These are phyloP conservation scores for Pseudozyma sp. DNA, from an alignment of 1,284 basidiomycete genomes.

Conservation along the genomic window DNA sequence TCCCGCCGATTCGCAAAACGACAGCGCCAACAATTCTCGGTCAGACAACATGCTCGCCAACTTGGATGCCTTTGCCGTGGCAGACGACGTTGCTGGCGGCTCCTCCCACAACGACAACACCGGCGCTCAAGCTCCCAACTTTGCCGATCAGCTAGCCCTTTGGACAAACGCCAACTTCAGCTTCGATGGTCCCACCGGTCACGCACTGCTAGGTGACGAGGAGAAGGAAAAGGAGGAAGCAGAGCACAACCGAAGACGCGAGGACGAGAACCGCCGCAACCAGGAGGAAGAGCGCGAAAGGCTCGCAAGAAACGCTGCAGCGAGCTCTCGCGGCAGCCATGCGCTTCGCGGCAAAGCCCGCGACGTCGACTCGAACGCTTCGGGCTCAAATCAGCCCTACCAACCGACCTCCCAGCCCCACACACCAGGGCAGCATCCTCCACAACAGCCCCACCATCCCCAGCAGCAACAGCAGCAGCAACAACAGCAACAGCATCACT, in stretches of 20 bases:
- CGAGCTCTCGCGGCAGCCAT: conserved; percentile 46
- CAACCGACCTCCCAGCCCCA: conserved; percentile 31
- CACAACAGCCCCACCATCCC: background rate
- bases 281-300: conserved; percentile 55
- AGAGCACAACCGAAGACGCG: conserved; percentile 52
- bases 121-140: conserved; percentile 48
- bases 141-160: conserved; percentile 66
- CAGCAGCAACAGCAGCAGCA: conserved; percentile 23
- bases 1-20: conserved; percentile 36
- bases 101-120: conserved; percentile 32
- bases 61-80: conserved; percentile 47
- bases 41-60: conserved; percentile 53
- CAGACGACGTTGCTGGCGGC: conserved; percentile 37
- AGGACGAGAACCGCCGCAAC: conserved; percentile 52
- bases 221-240: conserved; percentile 65
- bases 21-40: conserved; percentile 31
- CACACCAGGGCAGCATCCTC: conserved; percentile 13
- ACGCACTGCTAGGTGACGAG: conserved; percentile 66
- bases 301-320: conserved; percentile 47
- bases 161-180: conserved; percentile 68
- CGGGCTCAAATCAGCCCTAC: conserved; percentile 24
- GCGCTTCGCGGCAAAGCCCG: conserved; percentile 48
- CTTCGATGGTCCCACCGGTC: conserved; percentile 68
- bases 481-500: conserved; percentile 21
- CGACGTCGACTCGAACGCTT: conserved; percentile 28